Percentiles rank a stretch among this genome's conserved stretches.
These are phyloP conservation scores for Metarhizium album DNA, from an alignment of 2,329 filamentous ascomycete genomes.

Conservation along the genomic window DNA sequence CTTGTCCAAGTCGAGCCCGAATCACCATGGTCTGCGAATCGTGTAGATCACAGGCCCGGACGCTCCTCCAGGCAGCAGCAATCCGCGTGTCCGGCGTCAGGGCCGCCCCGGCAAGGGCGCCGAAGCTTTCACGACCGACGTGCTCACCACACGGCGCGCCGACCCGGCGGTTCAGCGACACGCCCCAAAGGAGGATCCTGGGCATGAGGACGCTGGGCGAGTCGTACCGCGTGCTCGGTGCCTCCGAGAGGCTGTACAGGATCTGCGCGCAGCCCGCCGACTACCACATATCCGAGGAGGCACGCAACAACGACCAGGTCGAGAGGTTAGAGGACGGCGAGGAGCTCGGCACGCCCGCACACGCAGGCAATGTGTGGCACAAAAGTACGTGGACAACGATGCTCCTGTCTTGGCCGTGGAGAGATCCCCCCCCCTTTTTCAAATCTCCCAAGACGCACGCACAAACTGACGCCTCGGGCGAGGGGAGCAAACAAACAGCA, in stretches of 20 bases:
- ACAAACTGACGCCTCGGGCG: neutral
- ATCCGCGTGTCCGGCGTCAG: constrained; percentile 19
- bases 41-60: constrained; percentile 34
- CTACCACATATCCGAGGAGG: constrained; percentile 62
- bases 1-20: neutral
- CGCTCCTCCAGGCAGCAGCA: constrained; percentile 24
- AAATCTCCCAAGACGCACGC: neutral
- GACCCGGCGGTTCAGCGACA: constrained; percentile 26
- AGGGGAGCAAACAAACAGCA: constrained; percentile 37
- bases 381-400: constrained; percentile 42
- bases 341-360: constrained; percentile 52
- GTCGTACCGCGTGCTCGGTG: constrained; percentile 66
- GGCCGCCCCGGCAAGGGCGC: constrained; percentile 14
- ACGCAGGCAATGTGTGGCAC: constrained; percentile 51
- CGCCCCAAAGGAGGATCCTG: constrained; percentile 21
- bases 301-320: constrained; percentile 55
- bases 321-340: constrained; percentile 67
- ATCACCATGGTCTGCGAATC: constrained; percentile 34
- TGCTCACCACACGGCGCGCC: constrained; percentile 3
- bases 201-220: constrained; percentile 25
- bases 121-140: neutral
- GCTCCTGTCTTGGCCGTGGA: neutral
- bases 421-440: neutral
- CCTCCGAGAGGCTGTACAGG: constrained; percentile 69
- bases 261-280: constrained; percentile 61